phyloP scores from a whole-genome alignment of 768 basidiomycete species.

The Amanita rubescens region DNA sequence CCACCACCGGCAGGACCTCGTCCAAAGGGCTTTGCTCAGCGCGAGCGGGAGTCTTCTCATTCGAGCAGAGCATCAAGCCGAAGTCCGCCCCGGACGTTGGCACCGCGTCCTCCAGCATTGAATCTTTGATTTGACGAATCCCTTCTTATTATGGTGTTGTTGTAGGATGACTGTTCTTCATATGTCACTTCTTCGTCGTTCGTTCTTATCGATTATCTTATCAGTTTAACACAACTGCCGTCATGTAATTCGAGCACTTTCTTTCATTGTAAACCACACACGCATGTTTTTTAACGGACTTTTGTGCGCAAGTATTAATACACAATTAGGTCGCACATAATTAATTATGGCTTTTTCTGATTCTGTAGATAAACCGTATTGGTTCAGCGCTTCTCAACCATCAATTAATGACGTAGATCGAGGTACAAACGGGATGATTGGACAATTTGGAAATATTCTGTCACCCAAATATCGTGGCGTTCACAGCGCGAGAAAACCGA shows the following conservation, averaged over 20 bases:
- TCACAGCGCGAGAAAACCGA: too few relatives aligned
- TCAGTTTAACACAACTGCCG: neutral
- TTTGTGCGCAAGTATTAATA: neutral
- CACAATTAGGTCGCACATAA: too few relatives aligned
- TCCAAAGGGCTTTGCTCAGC: constrained; percentile 4
- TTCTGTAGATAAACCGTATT: too few relatives aligned
- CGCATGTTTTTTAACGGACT: neutral
- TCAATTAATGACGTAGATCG: too few relatives aligned
- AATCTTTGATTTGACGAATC: neutral
- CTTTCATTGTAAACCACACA: neutral
- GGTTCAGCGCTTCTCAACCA: too few relatives aligned
- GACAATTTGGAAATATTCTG: too few relatives aligned
- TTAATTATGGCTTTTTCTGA: too few relatives aligned
- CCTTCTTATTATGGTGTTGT: neutral
- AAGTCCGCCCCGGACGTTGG: neutral
- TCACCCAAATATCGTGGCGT: too few relatives aligned
- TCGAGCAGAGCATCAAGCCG: neutral
- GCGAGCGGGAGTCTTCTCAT: neutral
- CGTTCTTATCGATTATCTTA: neutral
- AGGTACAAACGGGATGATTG: too few relatives aligned
- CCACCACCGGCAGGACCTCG: constrained; percentile 5
- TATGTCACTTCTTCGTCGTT: neutral
- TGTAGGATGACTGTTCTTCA: neutral
- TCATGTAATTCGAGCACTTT: neutral
- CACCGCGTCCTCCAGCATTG: neutral